Base-by-base conservation (phyloP, 148 eudicot genomes). In the Selenicereus undatus region DNA sequence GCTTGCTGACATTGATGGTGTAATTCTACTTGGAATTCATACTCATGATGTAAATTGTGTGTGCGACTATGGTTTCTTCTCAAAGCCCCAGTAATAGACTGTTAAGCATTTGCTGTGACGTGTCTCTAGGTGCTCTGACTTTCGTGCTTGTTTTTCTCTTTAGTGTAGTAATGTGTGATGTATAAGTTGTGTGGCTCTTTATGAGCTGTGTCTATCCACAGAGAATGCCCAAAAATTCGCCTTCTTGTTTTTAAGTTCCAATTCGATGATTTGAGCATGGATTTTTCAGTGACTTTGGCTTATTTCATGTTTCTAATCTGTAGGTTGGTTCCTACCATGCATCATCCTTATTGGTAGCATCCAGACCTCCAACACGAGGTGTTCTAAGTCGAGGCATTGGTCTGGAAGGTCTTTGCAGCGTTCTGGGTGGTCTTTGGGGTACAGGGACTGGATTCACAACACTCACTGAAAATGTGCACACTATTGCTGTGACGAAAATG, bases 261-360 rank as follows among this genome's bases (percentile, higher is more conserved):
- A 62, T 64, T 64, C 11, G 26, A 64, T 64, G 11, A n/a, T 64
- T 64, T 10, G n/a, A 64, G 29, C 13, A 22, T n/a, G 68, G 4
- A 60, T 20, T 64, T 17, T 22, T 64, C n/a, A 8, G 27, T 8
- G 9, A n/a, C 27, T 70, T 60, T 74, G 26, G 27, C 73, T 73
- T 16, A 43, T 62, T 12, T 77, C 35, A 52, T 71, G 6, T 68
- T 80, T 82, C 42, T 11, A 17, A 48, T 77, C 54, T 62, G 21
- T 83, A 95, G 98, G 93, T 93, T 76, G 98, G 97, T 42, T 95
- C 98, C 36, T 95, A 95, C 75, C 98, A 95, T 86, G 98, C 97
- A 75, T 88, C 96, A 35, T 92, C 97, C 52, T 84, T 91, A 69
- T 78, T 95, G 88, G 98, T 95, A 60, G 97, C 97, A 54, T 95